Conservation (phyloP, 768 basidiomycete genomes). For the Mycena galericulata region DNA sequence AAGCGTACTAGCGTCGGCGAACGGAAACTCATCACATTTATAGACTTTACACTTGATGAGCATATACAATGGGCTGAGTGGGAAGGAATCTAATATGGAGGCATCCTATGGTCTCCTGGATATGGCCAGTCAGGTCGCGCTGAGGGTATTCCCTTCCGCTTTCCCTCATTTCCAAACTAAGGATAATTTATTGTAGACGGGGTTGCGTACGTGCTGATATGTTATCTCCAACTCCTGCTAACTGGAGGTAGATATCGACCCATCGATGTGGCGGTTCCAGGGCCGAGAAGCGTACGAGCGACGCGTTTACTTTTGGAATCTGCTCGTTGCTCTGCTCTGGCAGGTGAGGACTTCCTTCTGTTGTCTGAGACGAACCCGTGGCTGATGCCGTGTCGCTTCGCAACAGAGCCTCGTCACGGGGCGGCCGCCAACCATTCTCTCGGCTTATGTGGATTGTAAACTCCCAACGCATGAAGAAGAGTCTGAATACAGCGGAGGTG, state of each 20-base stretch:
- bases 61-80: slow-evolving; percentile 65
- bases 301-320: slow-evolving; percentile 67
- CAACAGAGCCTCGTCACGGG: slow-evolving; percentile 60
- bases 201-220: slow-evolving; percentile 51
- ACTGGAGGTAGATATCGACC: slow-evolving; percentile 56
- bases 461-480: slow-evolving; percentile 62
- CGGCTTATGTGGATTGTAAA: slow-evolving; percentile 57
- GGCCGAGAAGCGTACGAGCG: slow-evolving; percentile 65
- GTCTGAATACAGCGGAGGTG: slow-evolving; percentile 53
- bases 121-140: slow-evolving; percentile 60
- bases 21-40: not conserved
- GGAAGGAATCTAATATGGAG: slow-evolving; percentile 62
- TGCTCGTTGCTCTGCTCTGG: slow-evolving; percentile 62
- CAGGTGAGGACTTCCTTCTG: slow-evolving; percentile 48
- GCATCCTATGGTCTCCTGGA: slow-evolving; percentile 59
- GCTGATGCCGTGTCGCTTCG: slow-evolving; percentile 11
- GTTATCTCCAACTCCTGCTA: not conserved
- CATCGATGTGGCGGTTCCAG: slow-evolving; percentile 61
- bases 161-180: slow-evolving; percentile 9
- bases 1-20: not conserved
- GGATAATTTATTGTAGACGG: slow-evolving; percentile 47
- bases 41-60: slow-evolving; percentile 65
- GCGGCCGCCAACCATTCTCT: slow-evolving; percentile 58
- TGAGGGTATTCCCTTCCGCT: slow-evolving; percentile 49
- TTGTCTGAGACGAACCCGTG: not conserved